Conservation (phyloP, 108 stramenopile genomes). For the Aurantiochytrium sp. region DNA sequence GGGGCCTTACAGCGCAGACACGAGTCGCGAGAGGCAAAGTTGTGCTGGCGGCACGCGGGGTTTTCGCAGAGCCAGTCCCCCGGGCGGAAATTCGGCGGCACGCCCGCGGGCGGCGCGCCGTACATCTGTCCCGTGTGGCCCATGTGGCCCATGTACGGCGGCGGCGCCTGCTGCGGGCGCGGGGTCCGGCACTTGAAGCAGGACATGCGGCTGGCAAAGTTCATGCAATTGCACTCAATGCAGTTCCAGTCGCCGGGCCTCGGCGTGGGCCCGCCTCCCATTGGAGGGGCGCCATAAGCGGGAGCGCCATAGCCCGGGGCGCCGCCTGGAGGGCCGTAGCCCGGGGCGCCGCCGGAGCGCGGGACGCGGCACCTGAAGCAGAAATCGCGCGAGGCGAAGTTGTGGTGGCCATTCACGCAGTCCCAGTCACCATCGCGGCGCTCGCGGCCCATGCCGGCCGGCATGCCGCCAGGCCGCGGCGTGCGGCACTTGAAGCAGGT, state of each 20-base stretch:
- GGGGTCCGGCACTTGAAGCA: constrained; percentile 23
- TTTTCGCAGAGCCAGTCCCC: constrained; percentile 14
- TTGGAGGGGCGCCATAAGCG: background rate
- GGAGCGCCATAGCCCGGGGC: background rate
- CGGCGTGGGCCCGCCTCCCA: background rate
- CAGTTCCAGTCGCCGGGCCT: constrained; percentile 19
- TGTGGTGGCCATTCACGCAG: background rate
- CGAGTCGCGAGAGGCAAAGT: background rate
- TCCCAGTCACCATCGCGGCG: constrained; percentile 8
- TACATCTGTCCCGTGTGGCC: too few species aligned
- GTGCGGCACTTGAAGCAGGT: constrained; percentile 22
- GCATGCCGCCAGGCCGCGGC: background rate
- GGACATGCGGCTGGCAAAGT: background rate
- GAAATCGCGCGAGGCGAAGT: background rate
- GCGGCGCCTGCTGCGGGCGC: background rate
- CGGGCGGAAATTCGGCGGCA: background rate
- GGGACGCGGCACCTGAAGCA: constrained; percentile 12
- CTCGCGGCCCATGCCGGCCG: background rate
- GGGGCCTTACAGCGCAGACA: background rate
- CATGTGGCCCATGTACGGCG: too few species aligned
- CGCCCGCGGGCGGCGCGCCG: background rate
- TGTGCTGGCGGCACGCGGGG: background rate
- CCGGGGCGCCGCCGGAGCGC: background rate
- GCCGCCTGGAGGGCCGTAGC: background rate
- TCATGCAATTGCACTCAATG: background rate